phyloP scores from a whole-genome alignment of 345 rosid species.

The Syzygium grande region DNA sequence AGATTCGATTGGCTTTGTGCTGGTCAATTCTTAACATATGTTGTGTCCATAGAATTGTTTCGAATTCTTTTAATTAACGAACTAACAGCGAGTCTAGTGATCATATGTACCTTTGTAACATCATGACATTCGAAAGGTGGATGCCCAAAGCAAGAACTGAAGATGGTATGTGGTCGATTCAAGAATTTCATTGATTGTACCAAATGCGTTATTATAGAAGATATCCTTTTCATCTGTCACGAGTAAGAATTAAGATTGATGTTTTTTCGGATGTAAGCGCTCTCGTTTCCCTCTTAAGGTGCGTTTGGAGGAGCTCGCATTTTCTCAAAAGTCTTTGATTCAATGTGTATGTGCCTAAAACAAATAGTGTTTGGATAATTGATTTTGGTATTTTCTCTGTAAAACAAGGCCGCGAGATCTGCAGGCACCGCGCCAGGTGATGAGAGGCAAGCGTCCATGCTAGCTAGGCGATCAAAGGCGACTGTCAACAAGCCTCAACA shows the following conservation, averaged over 20 bases:
- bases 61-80: background rate
- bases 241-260: background rate
- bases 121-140: background rate
- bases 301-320: background rate
- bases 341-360: background rate
- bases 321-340: background rate
- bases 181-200: background rate
- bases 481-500: background rate
- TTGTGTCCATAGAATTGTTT: background rate
- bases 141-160: background rate
- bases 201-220: background rate
- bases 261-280: background rate
- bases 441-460: background rate
- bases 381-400: background rate
- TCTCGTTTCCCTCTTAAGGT: accelerated
- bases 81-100: background rate
- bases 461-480: background rate
- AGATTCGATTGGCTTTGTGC: background rate
- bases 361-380: background rate
- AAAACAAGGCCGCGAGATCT: too few relatives aligned
- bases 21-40: background rate
- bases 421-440: background rate
- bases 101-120: background rate
- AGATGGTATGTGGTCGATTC: background rate
- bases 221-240: accelerated